Base-by-base conservation (phyloP, 1,284 basidiomycete genomes). In the Cutaneotrichosporon arboriforme region DNA sequence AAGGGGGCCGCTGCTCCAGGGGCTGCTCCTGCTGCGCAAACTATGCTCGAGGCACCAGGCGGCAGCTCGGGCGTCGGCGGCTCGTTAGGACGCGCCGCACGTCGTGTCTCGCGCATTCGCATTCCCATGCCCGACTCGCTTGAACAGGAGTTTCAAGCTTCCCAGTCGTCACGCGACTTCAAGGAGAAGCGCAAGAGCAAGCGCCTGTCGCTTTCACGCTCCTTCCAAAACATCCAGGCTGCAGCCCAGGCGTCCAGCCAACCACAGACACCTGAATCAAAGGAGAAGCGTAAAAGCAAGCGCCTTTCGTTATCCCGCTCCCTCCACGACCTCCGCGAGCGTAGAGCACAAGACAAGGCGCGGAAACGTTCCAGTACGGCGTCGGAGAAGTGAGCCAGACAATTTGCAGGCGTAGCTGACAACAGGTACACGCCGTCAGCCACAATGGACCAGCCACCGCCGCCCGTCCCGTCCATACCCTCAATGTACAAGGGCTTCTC, bases 301-400 rank as follows among this genome's bases (percentile, higher is more conserved):
- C 51, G 55, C 8, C 31, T 57, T 3, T 57, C 55, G 1, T 21
- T 57, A 3, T 47, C 55, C 8, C 43, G 48, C 9, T 57, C 55
- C 1, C 31, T 57, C 3, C 51, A 47, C 22, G 49, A 38, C 33
- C 38, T 57, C 7, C 51, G 51, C 10, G 51, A 50, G 39, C 49
- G 46, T 31, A 23, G 43, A 4, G 46, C 36, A 13, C 15, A 26
- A 3, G 47, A 52, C 34, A 49, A 57, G 46, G 46, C 46, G 2
- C 22, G 49, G 4, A 45, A 40, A 4, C 39, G 55, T 1, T 21
- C 23, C 1, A 57, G 51, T 41, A 33, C 45, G 0, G 17, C 38
- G 35, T 43, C 55, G 10, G 47, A 46, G 9, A 50, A 51, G 55
- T 57, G 36, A 22, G 55, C 18, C 9, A 18, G 3, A 2, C 37